These are phyloP conservation scores for Orychophragmus violaceus DNA, from an alignment of 345 rosid genomes.

Conservation along the genomic window DNA sequence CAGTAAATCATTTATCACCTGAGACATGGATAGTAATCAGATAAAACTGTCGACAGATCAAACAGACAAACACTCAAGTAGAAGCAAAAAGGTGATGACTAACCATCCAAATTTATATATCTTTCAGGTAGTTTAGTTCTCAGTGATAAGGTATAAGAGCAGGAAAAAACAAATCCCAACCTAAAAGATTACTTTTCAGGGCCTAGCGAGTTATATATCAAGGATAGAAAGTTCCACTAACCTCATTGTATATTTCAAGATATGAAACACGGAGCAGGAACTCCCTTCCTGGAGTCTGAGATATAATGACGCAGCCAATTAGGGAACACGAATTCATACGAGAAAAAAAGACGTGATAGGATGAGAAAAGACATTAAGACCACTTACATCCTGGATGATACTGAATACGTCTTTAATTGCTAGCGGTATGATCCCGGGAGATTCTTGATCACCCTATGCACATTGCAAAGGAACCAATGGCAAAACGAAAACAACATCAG, in stretches of 20 bases:
- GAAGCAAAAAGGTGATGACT: neutral
- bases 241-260: slow-evolving; percentile 99
- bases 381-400: slow-evolving; percentile 94
- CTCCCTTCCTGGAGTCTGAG: slow-evolving; percentile 99
- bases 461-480: slow-evolving; percentile 11
- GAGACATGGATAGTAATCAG: slow-evolving; percentile 29
- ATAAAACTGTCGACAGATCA: neutral
- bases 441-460: slow-evolving; percentile 86
- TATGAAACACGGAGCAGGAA: slow-evolving; percentile 96
- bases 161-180: neutral
- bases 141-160: neutral
- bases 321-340: neutral
- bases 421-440: slow-evolving; percentile 95
- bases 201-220: neutral
- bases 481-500: slow-evolving; percentile 2
- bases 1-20: slow-evolving; percentile 99
- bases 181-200: slow-evolving; percentile 1
- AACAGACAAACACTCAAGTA: neutral
- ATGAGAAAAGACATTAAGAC: neutral
- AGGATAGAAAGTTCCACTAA: slow-evolving; percentile 25
- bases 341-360: neutral
- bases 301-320: slow-evolving; percentile 17
- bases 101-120: neutral
- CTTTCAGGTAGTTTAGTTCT: neutral
- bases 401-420: slow-evolving; percentile 98